Percentiles rank a stretch among this genome's conserved stretches.
These are phyloP conservation scores for Uromyces viciae-fabae DNA, from an alignment of 1,284 basidiomycete genomes.

Conservation along the genomic window DNA sequence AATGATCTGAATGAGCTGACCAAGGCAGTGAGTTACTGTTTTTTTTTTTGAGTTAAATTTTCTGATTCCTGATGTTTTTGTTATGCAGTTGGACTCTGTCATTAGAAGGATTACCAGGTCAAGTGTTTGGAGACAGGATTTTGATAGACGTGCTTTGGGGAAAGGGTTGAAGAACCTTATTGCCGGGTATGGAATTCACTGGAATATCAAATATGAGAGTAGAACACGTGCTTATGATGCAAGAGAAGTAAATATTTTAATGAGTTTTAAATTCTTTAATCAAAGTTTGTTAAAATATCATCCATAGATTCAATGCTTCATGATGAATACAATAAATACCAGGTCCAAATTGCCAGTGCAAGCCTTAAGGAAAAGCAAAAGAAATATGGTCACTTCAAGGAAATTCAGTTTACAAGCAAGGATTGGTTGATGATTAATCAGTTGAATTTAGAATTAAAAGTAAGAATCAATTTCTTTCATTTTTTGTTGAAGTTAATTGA, in stretches of 20 bases:
- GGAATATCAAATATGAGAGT: conserved; percentile 23
- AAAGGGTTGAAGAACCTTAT: background rate
- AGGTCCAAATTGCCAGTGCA: background rate
- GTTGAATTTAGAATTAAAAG: conserved; percentile 4
- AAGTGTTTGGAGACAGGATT: background rate
- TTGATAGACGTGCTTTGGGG: background rate
- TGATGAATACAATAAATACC: background rate
- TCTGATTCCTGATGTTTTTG: background rate
- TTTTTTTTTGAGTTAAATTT: background rate
- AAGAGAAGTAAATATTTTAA: conserved; percentile 9
- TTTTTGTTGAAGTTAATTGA: too few relatives aligned
- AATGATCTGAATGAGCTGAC: conserved; percentile 7
- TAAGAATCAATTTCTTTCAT: background rate
- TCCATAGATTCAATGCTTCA: conserved; percentile 3
- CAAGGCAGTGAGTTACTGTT: background rate
- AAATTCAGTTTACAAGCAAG: conserved; percentile 2
- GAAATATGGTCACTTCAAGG: background rate
- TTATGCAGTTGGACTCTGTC: conserved; percentile 1
- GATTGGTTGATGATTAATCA: conserved; percentile 4
- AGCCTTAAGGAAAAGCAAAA: background rate
- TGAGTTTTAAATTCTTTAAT: background rate
- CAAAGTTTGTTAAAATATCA: too few relatives aligned
- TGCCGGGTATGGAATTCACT: conserved; percentile 17
- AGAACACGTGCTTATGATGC: background rate
- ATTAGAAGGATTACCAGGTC: background rate